phyloP scores from a whole-genome alignment of 2,329 filamentous ascomycete genomes.

The Cercospora berteroae region DNA sequence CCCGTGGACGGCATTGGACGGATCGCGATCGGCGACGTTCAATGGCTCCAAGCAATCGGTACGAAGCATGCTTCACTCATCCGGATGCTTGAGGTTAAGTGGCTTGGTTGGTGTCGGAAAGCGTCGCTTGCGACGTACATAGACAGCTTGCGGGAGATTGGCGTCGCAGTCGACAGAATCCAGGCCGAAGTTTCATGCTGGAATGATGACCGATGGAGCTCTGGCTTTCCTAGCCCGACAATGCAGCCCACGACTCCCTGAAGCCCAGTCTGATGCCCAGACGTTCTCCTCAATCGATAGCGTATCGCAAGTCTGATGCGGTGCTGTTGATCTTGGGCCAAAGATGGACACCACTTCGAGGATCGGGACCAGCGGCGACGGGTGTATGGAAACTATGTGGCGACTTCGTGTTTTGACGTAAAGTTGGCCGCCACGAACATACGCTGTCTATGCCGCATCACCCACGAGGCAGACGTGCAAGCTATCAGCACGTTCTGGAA shows the following conservation, averaged over 20 bases:
- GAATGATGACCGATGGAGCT: slow-evolving; percentile 18
- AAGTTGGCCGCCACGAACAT: not conserved
- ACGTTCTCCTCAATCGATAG: not conserved
- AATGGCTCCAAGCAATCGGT: slow-evolving; percentile 9
- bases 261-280: not conserved
- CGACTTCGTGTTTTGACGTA: not conserved
- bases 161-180: not conserved
- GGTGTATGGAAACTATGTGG: not conserved
- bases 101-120: slow-evolving; percentile 14
- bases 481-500: not conserved
- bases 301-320: not conserved
- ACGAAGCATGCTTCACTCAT: not conserved
- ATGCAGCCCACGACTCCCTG: not conserved
- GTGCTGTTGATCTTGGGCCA: not conserved
- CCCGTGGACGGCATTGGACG: not conserved
- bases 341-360: not conserved
- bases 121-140: slow-evolving; percentile 11
- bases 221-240: slow-evolving; percentile 5
- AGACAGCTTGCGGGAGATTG: slow-evolving; percentile 1
- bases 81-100: slow-evolving; percentile 5
- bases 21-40: not conserved
- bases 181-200: slow-evolving; percentile 12
- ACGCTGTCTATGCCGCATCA: not conserved
- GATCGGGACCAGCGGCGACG: not conserved
- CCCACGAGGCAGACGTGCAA: not conserved